phyloP scores from a whole-genome alignment of 441 rosid genomes.

The Capsella rubella region DNA sequence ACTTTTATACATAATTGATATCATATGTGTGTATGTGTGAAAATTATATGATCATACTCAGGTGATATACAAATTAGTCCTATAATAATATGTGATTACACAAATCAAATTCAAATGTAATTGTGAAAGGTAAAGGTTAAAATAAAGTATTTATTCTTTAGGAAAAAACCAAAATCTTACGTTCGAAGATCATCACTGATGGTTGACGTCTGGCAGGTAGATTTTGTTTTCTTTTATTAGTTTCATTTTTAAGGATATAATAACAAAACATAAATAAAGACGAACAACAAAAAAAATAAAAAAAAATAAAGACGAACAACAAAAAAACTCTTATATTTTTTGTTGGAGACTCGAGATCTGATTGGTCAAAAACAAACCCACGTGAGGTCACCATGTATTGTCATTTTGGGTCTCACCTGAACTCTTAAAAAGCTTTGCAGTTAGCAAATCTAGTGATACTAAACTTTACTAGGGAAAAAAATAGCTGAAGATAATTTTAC shows the following conservation, averaged over 20 bases:
- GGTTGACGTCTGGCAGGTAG: conserved; percentile 21
- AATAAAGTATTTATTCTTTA: no score
- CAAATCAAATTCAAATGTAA: background rate
- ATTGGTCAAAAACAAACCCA: conserved; percentile 37
- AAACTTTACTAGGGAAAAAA: background rate
- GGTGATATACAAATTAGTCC: no score
- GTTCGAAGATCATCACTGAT: background rate
- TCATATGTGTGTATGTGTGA: no score
- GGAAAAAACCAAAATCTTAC: background rate
- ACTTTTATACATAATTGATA: no score
- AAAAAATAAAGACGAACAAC: background rate
- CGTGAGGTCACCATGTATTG: conserved; percentile 33
- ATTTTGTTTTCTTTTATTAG: background rate
- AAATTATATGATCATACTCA: no score
- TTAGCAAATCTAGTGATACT: conserved; percentile 22
- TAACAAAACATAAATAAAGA: background rate
- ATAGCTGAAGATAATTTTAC: background rate
- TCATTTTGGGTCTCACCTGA: conserved; percentile 22
- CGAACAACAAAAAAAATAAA: background rate
- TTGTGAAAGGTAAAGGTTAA: no score
- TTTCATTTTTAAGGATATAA: conserved; percentile 4
- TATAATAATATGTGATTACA: no score
- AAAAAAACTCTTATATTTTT: background rate
- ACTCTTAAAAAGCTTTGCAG: conserved; percentile 14
- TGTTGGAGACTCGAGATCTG: conserved; percentile 35